Evolutionary conservation across 768 basidiomycete genomes (phyloP), one percentile per base, ranked within the genome.

Genomic region (Leccinum pellstonianum): DNA sequence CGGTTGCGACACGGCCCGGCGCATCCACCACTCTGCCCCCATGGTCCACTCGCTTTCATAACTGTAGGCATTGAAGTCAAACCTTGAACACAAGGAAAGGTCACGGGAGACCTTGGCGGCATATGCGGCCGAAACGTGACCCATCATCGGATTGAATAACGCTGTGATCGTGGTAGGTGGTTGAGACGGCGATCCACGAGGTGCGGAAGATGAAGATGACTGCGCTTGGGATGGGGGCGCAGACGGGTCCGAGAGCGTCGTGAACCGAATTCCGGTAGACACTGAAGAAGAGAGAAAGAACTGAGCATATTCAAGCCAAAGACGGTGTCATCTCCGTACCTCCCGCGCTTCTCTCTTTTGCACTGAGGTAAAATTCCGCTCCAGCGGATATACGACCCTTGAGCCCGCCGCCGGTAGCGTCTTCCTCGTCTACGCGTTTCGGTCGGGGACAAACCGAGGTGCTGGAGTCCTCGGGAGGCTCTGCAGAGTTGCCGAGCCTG

Each of bases 31-130:
- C 72, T 98, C 95, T 1, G 91, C 89, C 3, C 96, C 96, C 77
- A 98, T 84, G 10, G 92, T 89, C 89, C 95, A 90, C 72, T 98
- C 95, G 73, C 93, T 95, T 65, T 96, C 93, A 73, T 94, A 98
- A 74, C 92, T 95, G 71, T 98, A 97, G 27, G 95, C 84, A 68
- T 98, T 98, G 76, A 98, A 94, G 70, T 98, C 94, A 70, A 95
- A 98, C 21, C 93, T 86, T 1, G 93, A 90, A 53, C 91, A 91
- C 19, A 98, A 72, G 0, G 93, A 86, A 46, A 98, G 83, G 71
- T 96, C 91, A 12, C 83, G 83, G 5, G 91, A 91, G 9, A 93
- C 87, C 55, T 88, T 90, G 3, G 95, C 93, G 0, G 93, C 88
- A 71, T 98, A 98, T 38, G 95, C 93, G 7, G 90, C 82, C 2